Evolutionary conservation across 2,329 filamentous ascomycete genomes (phyloP).

Genomic region (Phialophora expanda): DNA sequence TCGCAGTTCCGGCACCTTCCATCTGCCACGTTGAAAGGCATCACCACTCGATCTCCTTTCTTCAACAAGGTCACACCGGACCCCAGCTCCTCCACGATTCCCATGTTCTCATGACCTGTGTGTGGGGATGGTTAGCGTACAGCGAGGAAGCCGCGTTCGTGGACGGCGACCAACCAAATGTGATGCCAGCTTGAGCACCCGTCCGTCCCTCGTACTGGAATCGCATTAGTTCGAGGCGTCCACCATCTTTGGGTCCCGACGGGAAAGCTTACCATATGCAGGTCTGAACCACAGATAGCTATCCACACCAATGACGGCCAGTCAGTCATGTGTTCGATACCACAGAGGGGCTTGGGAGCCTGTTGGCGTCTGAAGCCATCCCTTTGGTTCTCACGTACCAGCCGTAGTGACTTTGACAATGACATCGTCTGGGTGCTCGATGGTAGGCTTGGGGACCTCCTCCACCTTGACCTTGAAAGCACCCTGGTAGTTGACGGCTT

Average conservation of each 20-base stretch:
- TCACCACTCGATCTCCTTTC: conserved; percentile 67
- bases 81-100: conserved; percentile 61
- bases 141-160: background rate
- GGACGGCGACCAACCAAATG: conserved; percentile 55
- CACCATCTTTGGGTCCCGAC: background rate
- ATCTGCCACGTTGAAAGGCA: conserved; percentile 70
- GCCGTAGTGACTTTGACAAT: conserved; percentile 70
- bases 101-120: conserved; percentile 65
- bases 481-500: conserved; percentile 67
- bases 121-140: background rate
- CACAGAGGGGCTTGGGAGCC: background rate
- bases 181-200: conserved; percentile 65
- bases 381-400: conserved; percentile 43
- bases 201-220: conserved; percentile 70
- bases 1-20: conserved; percentile 69
- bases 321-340: background rate
- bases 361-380: background rate
- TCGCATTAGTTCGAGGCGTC: conserved; percentile 40
- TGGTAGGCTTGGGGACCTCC: conserved; percentile 62
- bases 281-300: conserved; percentile 62
- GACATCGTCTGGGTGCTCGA: conserved; percentile 68
- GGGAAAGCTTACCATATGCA: conserved; percentile 46
- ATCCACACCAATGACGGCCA: conserved; percentile 2
- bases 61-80: conserved; percentile 65
- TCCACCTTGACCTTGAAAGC: conserved; percentile 67